These are phyloP conservation scores for Bocquillonia castaneifolia DNA, from an alignment of 441 rosid genomes.

Conservation along the genomic window DNA sequence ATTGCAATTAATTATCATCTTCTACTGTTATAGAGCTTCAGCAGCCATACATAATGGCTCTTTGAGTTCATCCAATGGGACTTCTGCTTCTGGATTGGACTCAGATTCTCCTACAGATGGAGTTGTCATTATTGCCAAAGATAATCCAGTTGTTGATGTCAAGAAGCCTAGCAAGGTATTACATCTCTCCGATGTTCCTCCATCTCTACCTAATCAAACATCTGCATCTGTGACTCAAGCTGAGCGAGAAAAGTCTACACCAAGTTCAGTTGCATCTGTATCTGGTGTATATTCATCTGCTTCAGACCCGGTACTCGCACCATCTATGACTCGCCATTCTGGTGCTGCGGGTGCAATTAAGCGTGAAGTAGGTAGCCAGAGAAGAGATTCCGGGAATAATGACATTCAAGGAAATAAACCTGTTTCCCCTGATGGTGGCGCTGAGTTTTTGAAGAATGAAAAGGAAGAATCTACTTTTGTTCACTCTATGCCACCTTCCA, in stretches of 20 bases:
- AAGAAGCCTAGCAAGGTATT: conserved; percentile 23
- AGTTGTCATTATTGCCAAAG: conserved; percentile 25
- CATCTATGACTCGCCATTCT: conserved; percentile 24
- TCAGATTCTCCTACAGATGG: conserved; percentile 21
- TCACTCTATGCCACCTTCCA: conserved; percentile 15
- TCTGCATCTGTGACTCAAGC: conserved; percentile 20
- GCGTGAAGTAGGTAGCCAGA: conserved; percentile 27
- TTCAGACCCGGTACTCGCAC: conserved; percentile 40
- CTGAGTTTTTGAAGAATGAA: conserved; percentile 23
- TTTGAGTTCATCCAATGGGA: conserved; percentile 39
- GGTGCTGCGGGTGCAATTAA: conserved; percentile 32
- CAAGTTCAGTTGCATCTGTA: conserved; percentile 22
- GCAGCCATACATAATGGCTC: conserved; percentile 33
- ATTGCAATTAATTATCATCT: conserved; percentile 1
- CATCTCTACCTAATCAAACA: conserved; percentile 20
- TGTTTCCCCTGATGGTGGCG: conserved; percentile 10
- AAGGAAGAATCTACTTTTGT: conserved; percentile 8
- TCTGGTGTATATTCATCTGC: conserved; percentile 37
- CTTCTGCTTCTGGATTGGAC: conserved; percentile 27
- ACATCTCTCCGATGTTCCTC: conserved; percentile 14
- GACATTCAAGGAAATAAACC: conserved; percentile 29
- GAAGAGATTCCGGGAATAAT: conserved; percentile 31
- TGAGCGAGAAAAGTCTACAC: conserved; percentile 31
- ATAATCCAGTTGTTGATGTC: conserved; percentile 25
- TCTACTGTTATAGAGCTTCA: conserved; percentile 33